Base-by-base conservation (phyloP, 768 basidiomycete species). In the Leccinum variicolor region DNA sequence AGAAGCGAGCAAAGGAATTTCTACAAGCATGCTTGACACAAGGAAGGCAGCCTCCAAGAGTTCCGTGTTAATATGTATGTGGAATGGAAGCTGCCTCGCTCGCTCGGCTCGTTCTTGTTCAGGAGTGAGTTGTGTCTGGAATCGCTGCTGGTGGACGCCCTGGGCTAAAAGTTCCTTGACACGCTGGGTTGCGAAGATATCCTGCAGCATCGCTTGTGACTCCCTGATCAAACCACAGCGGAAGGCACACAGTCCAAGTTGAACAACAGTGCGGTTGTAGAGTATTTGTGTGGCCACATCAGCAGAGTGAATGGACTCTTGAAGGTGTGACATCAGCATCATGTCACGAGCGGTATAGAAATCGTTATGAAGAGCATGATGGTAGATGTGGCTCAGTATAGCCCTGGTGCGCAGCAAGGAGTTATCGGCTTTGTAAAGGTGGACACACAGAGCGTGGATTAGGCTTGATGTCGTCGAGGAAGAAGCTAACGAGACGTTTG, bases 51-150 rank as follows among this genome's bases (percentile, higher is more conserved):
- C 95, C 74, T 98, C 97, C 55, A 98, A 79, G 9, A 99, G 80
- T 74, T 98, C 97, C 14, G 97, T 93, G 77, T 98, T 99, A 75
- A 98, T 94, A 74, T 99, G 97, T 90, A 98, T 91, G 74, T 99
- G 97, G 87, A 98, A 99, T 28, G 97, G 97, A 23, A 99, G 81
- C 66, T 98, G 93, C 33, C 97, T 84, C 63, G 94, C 89, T 63
- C 94, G 92, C 73, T 99, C 97, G 3, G 94, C 87, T 69, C 94
- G 91, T 73, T 99, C 97, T 75, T 99, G 97, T 73, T 99, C 97
- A 2, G 93, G 93, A 13, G 89, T 84, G 57, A 95, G 77, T 9
- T 84, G 82, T 47, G 73, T 72, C 64, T 92, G 89, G 79, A 87
- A 96, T 33, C 94, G 85, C 66, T 93, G 91, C 67, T 92, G 89